phyloP scores from a whole-genome alignment of 768 basidiomycete genomes.

The Boletus coccyginus region DNA sequence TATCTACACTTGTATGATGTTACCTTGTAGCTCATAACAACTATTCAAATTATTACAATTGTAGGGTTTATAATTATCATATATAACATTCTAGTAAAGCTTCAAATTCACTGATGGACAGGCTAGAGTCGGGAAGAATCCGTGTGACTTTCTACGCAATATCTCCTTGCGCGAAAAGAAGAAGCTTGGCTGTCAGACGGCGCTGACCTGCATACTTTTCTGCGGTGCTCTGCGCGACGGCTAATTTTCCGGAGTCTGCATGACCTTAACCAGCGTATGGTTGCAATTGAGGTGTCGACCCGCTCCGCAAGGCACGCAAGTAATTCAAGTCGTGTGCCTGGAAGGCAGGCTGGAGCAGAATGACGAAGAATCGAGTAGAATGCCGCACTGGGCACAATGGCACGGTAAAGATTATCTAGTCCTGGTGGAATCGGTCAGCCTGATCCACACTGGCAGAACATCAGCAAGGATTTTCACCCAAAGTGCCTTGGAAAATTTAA shows the following conservation, averaged over 20 bases:
- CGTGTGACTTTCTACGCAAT: slow-evolving; percentile 18
- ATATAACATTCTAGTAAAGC: too few species aligned
- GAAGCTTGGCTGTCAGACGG: slow-evolving; percentile 32
- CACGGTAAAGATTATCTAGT: slow-evolving; percentile 12
- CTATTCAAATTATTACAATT: too few species aligned
- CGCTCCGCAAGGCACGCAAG: slow-evolving; percentile 15
- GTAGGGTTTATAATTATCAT: too few species aligned
- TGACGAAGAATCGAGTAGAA: slow-evolving; percentile 18
- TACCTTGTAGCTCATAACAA: too few species aligned
- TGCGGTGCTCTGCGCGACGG: slow-evolving; percentile 29
- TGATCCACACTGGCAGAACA: background rate
- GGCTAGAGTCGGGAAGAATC: slow-evolving; percentile 32
- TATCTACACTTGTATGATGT: too few species aligned
- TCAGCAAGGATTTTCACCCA: slow-evolving; percentile 4
- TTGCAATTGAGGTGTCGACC: slow-evolving; percentile 6
- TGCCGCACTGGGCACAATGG: slow-evolving; percentile 11
- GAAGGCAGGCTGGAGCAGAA: slow-evolving; percentile 19
- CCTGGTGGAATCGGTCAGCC: slow-evolving; percentile 1
- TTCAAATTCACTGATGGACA: too few species aligned
- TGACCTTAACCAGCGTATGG: slow-evolving; percentile 25
- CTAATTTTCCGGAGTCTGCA: slow-evolving; percentile 24
- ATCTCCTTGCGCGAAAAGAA: slow-evolving; percentile 32
- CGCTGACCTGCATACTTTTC: slow-evolving; percentile 15
- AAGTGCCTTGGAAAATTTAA: slow-evolving; percentile 13
- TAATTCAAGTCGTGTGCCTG: slow-evolving; percentile 18